A percentile compares a stretch with the other conserved stretches of the same genome.
These are phyloP conservation scores for Skeletonema grethae DNA, from an alignment of 108 stramenopile genomes.

Conservation along the genomic window DNA sequence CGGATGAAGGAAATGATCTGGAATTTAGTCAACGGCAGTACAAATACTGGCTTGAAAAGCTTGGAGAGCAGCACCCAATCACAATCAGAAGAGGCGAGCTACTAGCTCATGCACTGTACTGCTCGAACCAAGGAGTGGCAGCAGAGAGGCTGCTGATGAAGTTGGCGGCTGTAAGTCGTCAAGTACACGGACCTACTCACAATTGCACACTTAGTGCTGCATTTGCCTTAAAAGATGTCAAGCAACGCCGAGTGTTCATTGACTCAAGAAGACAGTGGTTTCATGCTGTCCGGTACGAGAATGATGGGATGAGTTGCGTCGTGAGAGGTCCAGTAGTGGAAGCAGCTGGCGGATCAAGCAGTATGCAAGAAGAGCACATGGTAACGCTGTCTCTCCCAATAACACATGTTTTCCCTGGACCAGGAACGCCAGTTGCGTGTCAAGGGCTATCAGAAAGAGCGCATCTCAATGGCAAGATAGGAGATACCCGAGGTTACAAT, in stretches of 20 bases:
- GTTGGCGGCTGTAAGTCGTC: neutral
- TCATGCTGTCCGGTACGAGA: neutral
- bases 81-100: neutral
- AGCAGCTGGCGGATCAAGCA: neutral
- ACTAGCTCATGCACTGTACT: neutral
- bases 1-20: neutral
- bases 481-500: neutral
- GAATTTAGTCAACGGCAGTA: neutral
- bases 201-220: neutral
- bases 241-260: neutral
- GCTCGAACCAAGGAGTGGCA: neutral
- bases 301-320: neutral
- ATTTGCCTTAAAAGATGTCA: neutral
- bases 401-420: neutral
- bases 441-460: neutral
- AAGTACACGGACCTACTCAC: neutral
- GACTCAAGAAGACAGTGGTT: neutral
- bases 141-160: constrained; percentile 1
- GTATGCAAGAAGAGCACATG: neutral
- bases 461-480: constrained; percentile 8
- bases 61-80: neutral
- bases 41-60: neutral
- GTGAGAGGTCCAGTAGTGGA: constrained; percentile 4
- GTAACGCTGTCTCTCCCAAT: neutral
- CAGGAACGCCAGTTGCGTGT: constrained; percentile 1